Evolutionary conservation across 2,329 filamentous ascomycete genomes (phyloP).

Genomic region (Aspergillus novofumigatus): DNA sequence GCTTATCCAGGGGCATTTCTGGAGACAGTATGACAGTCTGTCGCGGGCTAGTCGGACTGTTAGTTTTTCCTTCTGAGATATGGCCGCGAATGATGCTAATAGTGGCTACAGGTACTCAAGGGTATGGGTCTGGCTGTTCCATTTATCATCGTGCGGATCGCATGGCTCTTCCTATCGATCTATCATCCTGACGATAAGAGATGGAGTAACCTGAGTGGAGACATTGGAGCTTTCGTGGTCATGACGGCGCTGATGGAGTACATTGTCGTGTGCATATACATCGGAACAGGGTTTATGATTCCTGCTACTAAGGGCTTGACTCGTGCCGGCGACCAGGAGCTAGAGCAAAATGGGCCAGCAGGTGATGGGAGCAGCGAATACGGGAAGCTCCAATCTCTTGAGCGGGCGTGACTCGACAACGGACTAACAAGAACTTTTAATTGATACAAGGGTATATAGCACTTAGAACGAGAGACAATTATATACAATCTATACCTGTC

Average conservation of each 20-base stretch:
- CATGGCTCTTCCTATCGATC: slow-evolving; percentile 21
- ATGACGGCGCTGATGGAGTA: slow-evolving; percentile 22
- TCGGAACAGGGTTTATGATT: slow-evolving; percentile 13
- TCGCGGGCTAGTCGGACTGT: slow-evolving; percentile 12
- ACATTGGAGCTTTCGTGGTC: slow-evolving; percentile 17
- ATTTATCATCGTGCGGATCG: slow-evolving; percentile 19
- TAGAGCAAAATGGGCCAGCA: not conserved
- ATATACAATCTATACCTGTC: not conserved
- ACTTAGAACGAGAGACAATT: slow-evolving; percentile 14
- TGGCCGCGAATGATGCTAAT: not conserved
- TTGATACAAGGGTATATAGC: slow-evolving; percentile 25
- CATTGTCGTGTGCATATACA: slow-evolving; percentile 14
- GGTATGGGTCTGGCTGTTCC: slow-evolving; percentile 15
- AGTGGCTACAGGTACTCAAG: slow-evolving; percentile 11
- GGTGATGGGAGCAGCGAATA: not conserved
- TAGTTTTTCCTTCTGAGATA: slow-evolving; percentile 1
- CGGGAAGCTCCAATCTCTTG: not conserved
- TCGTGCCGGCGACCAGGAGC: not conserved
- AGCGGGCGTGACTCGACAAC: too few species aligned
- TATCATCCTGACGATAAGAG: slow-evolving; percentile 7
- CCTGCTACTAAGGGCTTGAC: not conserved
- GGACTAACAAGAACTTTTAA: too few species aligned
- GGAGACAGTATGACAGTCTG: slow-evolving; percentile 9
- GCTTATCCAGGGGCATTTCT: slow-evolving; percentile 17
- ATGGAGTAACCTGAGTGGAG: slow-evolving; percentile 18